A percentile compares a stretch with the other conserved stretches of the same genome.
Conservation (phyloP, 495 filamentous ascomycete genomes). For the Penicillium coffeae region DNA sequence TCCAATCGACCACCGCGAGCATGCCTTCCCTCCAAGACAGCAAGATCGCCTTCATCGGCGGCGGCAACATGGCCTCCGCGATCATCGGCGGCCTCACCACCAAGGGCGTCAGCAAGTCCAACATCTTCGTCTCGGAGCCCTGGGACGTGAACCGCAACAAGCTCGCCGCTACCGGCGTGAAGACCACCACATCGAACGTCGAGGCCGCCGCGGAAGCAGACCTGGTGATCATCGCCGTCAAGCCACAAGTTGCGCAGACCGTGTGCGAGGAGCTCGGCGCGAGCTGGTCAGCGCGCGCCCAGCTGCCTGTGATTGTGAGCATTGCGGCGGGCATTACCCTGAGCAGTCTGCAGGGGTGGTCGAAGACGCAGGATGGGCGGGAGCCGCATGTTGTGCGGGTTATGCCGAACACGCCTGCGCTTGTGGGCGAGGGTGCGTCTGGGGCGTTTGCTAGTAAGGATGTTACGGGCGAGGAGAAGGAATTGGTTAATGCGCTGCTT, state of each 20-base stretch:
- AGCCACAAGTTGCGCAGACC: conserved; percentile 72
- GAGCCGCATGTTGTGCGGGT: conserved; percentile 33
- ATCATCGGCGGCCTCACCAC: conserved; percentile 39
- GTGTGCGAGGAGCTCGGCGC: conserved; percentile 91
- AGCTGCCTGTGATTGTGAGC: conserved; percentile 44
- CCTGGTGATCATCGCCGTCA: conserved; percentile 74
- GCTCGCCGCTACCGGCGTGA: conserved; percentile 82
- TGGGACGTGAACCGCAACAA: conserved; percentile 83
- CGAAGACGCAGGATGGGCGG: conserved; percentile 23
- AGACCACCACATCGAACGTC: conserved; percentile 77
- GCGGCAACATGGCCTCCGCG: conserved; percentile 45
- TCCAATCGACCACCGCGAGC: too few species aligned
- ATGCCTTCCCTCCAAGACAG: conserved; percentile 38
- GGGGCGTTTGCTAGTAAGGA: conserved; percentile 30
- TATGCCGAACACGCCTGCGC: conserved; percentile 42
- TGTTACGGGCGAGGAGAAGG: conserved; percentile 32
- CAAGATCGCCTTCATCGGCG: conserved; percentile 43
- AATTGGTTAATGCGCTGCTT: conserved; percentile 31
- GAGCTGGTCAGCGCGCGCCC: conserved; percentile 70
- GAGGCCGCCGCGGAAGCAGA: conserved; percentile 91
- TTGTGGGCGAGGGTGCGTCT: conserved; percentile 36
- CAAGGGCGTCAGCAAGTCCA: conserved; percentile 31
- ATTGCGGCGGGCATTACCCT: conserved; percentile 43
- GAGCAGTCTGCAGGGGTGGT: conserved; percentile 31
- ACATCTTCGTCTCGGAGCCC: conserved; percentile 68